Base-by-base conservation (phyloP, 192 early-diverging fungal species). In the Mortierella claussenii region DNA sequence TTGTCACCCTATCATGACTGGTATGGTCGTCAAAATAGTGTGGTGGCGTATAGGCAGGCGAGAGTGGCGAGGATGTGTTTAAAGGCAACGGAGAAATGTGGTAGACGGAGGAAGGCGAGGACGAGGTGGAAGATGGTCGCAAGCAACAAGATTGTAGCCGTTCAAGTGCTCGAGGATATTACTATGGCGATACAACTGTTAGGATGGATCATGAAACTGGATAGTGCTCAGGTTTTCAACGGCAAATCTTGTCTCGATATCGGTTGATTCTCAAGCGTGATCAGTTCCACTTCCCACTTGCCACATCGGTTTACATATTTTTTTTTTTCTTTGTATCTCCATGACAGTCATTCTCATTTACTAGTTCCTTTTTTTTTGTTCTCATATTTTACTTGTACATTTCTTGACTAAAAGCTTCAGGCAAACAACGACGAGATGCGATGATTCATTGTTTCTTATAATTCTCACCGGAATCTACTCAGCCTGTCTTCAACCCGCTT, bases 361-460 rank as follows among this genome's bases (percentile, higher is more conserved):
- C 12, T 18, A 9, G 11, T 15, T 5, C 30, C 34, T 32, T 13
- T 8, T 30, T 52, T 31, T 52, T 30, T 21, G 28, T 27, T 34
- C 30, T 23, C 21, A 26, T 49, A 2, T 54, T 31, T 52, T 26
- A 37, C 54, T 55, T 55, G 54, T 55, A 55, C 18, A 43, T 56
- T 56, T 56, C 27, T 18, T 28, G 4, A 34, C n/a, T 30, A 34
- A 54, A 54, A 20, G 3, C 31, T 30, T 30, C 18, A 52, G 24
- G 45, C 6, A 46, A 46, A 17, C 10, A 42, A 17, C 8, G 17
- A 17, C 10, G 40, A 42, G 8, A 46, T 46, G 18, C 21, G 45
- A 45, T 3, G 4, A 45, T 26, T 11, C 7, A 0, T 24, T 28
- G 7, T 3, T 51, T 17, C 24, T 24, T 50, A 13, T 27, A 51